Evolutionary conservation across 176 grass and related monocot species (phyloP), one percentile per base, ranked within the genome.

Genomic region (Zea mays): DNA sequence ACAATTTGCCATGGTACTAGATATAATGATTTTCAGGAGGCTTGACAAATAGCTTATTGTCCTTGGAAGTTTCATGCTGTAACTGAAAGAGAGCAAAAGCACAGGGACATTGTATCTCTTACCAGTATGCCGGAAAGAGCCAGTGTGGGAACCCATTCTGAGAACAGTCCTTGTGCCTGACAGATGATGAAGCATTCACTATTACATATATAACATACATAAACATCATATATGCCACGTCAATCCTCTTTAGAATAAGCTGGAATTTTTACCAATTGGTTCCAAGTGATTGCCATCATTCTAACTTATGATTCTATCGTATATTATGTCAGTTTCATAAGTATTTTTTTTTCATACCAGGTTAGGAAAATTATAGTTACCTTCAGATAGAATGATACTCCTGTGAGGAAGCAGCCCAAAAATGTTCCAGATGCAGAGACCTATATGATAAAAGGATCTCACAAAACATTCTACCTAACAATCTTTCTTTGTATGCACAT

Each of bases 71-170:
- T 75, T 39, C 35, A 17, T n/a, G 57, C 5, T 77, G 38, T 19
- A 71, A 81, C 33, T 41, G 6, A 73, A 72, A 37, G 33, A 13
- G 34, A 71, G 9, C 39, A n/a, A 58, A 83, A 69, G 34, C 17
- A 17, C 7, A 82, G 27, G 14, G 39, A 54, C 62, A 4, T 7
- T 36, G 15, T 48, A 4, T 68, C 85, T 3, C 86, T 79, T 82
- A 91, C 92, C 77, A 94, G 65, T 66, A 94, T 94, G 64, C 92
- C 88, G 0, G 75, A 89, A 75, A 94, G 88, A 81, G 89, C 88
- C 52, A 94, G 83, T 56, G 46, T 10, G 41, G 92, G 86, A 65
- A 91, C 76, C 83, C 67, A 91, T 62, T 91, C 86, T 35, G 8
- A 47, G 41, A 71, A 79, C 67, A 94, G 58, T 54, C 85, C 85